Percentiles rank a stretch among this genome's conserved stretches.
Conservation (phyloP, 768 basidiomycete genomes). For the Candolleomyces efflorescens region DNA sequence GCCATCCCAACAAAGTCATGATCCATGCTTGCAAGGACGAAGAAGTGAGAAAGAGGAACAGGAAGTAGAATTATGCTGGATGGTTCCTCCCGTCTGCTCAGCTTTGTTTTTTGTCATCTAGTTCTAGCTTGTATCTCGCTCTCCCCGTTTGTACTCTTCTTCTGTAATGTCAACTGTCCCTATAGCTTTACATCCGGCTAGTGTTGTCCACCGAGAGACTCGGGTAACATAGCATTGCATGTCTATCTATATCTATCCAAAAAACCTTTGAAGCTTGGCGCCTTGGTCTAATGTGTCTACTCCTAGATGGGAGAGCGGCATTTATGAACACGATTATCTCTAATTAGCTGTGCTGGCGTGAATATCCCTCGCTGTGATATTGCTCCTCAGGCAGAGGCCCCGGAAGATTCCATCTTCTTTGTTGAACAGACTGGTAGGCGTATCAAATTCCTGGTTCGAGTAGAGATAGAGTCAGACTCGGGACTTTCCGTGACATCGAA, state of each 20-base stretch:
- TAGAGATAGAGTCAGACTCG: not conserved
- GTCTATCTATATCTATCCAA: too few relatives aligned
- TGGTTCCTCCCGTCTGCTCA: not conserved
- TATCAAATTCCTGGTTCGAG: conserved; percentile 50
- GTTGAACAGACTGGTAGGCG: conserved; percentile 48
- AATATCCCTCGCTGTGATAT: conserved; percentile 18
- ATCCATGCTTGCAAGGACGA: conserved; percentile 84
- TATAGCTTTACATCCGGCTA: too few relatives aligned
- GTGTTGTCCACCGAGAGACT: too few relatives aligned
- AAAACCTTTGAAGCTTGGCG: too few relatives aligned
- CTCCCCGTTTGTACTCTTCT: too few relatives aligned
- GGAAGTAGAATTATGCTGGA: conserved; percentile 26
- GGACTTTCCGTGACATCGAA: not conserved
- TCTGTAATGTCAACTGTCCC: too few relatives aligned
- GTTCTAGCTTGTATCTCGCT: too few relatives aligned
- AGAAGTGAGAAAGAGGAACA: conserved; percentile 69
- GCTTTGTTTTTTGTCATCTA: too few relatives aligned
- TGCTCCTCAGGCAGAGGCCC: conserved; percentile 45
- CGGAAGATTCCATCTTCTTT: conserved; percentile 49
- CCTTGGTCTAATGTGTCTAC: too few relatives aligned
- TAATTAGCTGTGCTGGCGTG: not conserved
- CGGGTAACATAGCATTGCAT: too few relatives aligned
- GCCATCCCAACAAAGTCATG: conserved; percentile 75
- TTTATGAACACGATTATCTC: not conserved
- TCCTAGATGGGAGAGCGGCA: too few relatives aligned